phyloP scores from a whole-genome alignment of 306 rosid genomes.

The Cucurbita ficifolia region DNA sequence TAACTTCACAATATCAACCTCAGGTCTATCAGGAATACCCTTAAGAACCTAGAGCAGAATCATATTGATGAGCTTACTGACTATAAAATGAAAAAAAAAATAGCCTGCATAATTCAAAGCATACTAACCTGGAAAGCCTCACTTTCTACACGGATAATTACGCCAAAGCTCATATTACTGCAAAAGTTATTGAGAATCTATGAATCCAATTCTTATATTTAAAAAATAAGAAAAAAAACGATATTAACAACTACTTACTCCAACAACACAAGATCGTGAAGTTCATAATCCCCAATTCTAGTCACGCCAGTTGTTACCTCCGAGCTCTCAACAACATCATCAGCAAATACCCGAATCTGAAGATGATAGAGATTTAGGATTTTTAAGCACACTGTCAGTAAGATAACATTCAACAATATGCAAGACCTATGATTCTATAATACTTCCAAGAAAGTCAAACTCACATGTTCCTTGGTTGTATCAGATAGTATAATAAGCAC shows the following conservation, averaged over 20 bases:
- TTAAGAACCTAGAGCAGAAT: constrained; percentile 61
- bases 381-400: constrained; percentile 6
- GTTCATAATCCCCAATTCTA: constrained; percentile 87
- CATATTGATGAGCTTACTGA: constrained; percentile 4
- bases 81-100: neutral
- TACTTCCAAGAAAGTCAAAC: constrained; percentile 14
- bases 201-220: neutral
- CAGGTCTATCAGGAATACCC: constrained; percentile 87
- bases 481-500: constrained; percentile 88
- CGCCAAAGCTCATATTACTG: constrained; percentile 90
- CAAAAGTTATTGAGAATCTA: constrained; percentile 17
- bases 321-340: constrained; percentile 97
- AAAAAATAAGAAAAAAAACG: neutral
- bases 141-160: constrained; percentile 84
- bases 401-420: neutral
- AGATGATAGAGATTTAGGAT: constrained; percentile 11
- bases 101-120: neutral
- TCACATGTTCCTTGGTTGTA: constrained; percentile 92
- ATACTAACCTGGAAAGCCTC: constrained; percentile 86
- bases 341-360: constrained; percentile 93
- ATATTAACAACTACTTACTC: constrained; percentile 41
- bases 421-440: neutral
- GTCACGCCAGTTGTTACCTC: constrained; percentile 93
- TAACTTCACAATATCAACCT: constrained; percentile 64
- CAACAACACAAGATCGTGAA: constrained; percentile 87